Evolutionary conservation across 139 green algal species (phyloP).

Genomic region (Picochlorum sp.): DNA sequence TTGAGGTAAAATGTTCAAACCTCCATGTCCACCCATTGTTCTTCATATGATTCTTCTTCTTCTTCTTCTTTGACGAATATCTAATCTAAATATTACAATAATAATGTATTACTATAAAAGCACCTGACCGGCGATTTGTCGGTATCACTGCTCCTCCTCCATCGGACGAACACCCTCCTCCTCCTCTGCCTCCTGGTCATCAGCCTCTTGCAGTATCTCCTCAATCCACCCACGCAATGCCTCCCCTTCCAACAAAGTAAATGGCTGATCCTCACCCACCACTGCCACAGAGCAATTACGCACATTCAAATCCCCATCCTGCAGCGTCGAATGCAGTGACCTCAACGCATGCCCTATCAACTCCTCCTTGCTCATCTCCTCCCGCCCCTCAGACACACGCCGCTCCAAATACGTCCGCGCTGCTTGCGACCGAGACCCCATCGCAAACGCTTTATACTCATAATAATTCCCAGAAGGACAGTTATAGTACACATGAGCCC

Average conservation of each 20-base stretch:
- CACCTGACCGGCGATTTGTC: no score
- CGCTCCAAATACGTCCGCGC: constrained; percentile 93
- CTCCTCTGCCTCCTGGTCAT: not conserved
- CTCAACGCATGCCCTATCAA: constrained; percentile 75
- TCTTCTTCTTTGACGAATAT: no score
- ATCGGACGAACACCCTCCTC: no score
- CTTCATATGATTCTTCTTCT: no score
- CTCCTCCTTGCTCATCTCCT: constrained; percentile 54
- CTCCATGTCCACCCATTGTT: constrained; percentile 82
- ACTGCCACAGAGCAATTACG: constrained; percentile 71
- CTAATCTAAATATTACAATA: no score
- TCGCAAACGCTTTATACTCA: constrained; percentile 95
- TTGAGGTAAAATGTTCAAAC: constrained; percentile 94
- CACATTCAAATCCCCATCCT: constrained; percentile 77
- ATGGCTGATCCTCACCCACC: constrained; percentile 66
- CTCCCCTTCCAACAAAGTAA: constrained; percentile 79
- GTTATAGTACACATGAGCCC: constrained; percentile 69
- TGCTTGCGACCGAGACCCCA: constrained; percentile 87
- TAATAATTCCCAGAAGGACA: constrained; percentile 95
- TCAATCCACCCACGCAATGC: constrained; percentile 49
- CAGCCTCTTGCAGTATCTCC: constrained; percentile 20
- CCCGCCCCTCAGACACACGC: constrained; percentile 82
- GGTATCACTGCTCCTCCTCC: no score
- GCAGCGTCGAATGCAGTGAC: constrained; percentile 35
- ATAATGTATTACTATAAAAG: no score